Conservation (phyloP, 495 filamentous ascomycete species). For the Trichocladium uniseriatum region DNA sequence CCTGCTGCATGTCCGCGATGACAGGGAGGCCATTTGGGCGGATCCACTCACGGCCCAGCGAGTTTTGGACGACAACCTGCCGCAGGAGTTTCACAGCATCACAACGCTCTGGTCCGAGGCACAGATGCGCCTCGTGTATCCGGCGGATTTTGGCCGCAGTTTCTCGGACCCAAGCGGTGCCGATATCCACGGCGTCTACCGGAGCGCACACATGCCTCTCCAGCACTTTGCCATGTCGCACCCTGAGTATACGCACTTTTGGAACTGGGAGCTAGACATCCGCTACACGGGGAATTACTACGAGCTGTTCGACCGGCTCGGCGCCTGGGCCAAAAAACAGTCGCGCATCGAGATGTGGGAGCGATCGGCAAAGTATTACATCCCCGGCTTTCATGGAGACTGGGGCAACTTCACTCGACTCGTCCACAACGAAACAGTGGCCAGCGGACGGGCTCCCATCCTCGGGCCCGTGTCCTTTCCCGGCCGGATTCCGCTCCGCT, state of each 20-base stretch:
- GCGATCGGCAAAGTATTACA: slow-evolving; percentile 78
- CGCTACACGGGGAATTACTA: slow-evolving; percentile 91
- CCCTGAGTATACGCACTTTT: slow-evolving; percentile 86
- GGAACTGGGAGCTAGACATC: slow-evolving; percentile 98
- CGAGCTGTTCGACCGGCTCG: slow-evolving; percentile 72
- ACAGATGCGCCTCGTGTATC: slow-evolving; percentile 83
- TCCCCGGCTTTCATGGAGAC: slow-evolving; percentile 72
- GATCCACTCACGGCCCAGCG: slow-evolving; percentile 45
- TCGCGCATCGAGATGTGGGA: slow-evolving; percentile 86
- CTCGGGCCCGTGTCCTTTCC: slow-evolving; percentile 68
- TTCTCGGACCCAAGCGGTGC: slow-evolving; percentile 48
- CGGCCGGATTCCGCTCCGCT: slow-evolving; percentile 47
- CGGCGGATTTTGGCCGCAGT: slow-evolving; percentile 58
- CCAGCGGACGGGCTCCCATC: slow-evolving; percentile 55
- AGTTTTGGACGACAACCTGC: slow-evolving; percentile 62
- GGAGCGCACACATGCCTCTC: slow-evolving; percentile 79
- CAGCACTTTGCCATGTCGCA: slow-evolving; percentile 87
- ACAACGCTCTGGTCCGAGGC: slow-evolving; percentile 86
- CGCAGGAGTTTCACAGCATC: slow-evolving; percentile 78
- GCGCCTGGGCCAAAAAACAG: slow-evolving; percentile 65
- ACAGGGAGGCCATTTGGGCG: slow-evolving; percentile 54
- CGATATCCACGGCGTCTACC: slow-evolving; percentile 83
- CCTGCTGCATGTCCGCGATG: slow-evolving; percentile 68
- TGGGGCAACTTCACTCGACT: slow-evolving; percentile 75
- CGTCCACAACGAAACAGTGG: slow-evolving; percentile 35